Percentiles rank a stretch among this genome's conserved stretches.
Conservation (phyloP, 306 rosid species). For the Prosopis cineraria region DNA sequence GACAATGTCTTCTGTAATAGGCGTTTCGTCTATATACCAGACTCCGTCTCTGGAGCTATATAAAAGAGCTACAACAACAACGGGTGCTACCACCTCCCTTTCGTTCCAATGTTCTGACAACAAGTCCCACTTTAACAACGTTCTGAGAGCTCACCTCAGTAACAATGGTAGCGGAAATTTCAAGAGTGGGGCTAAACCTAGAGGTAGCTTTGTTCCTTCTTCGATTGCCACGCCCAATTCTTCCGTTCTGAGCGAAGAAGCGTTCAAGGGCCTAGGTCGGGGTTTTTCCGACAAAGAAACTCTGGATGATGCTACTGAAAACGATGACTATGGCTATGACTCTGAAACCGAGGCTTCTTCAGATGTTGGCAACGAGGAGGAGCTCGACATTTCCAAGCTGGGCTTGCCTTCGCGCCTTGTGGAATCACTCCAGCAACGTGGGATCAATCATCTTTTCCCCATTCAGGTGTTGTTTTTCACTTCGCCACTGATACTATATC, state of each 20-base stretch:
- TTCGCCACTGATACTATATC: neutral
- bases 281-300: slow-evolving; percentile 46
- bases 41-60: slow-evolving; percentile 53
- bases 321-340: slow-evolving; percentile 35
- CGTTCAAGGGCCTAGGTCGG: slow-evolving; percentile 64
- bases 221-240: slow-evolving; percentile 94
- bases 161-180: slow-evolving; percentile 21
- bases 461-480: slow-evolving; percentile 59
- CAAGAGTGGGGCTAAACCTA: slow-evolving; percentile 32
- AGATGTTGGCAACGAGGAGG: slow-evolving; percentile 39
- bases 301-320: slow-evolving; percentile 33
- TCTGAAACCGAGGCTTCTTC: slow-evolving; percentile 38
- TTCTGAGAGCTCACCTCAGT: slow-evolving; percentile 47
- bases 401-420: slow-evolving; percentile 72
- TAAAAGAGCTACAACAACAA: slow-evolving; percentile 35
- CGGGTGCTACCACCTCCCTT: slow-evolving; percentile 43
- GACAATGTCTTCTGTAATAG: slow-evolving; percentile 68
- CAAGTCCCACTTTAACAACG: slow-evolving; percentile 55
- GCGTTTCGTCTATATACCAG: slow-evolving; percentile 69
- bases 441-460: slow-evolving; percentile 84
- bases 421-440: slow-evolving; percentile 65
- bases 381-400: slow-evolving; percentile 79
- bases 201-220: slow-evolving; percentile 47
- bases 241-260: slow-evolving; percentile 91
- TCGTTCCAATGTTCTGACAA: slow-evolving; percentile 51